phyloP scores from a whole-genome alignment of 176 grass and related monocot genomes.

The Triticum timopheevii region DNA sequence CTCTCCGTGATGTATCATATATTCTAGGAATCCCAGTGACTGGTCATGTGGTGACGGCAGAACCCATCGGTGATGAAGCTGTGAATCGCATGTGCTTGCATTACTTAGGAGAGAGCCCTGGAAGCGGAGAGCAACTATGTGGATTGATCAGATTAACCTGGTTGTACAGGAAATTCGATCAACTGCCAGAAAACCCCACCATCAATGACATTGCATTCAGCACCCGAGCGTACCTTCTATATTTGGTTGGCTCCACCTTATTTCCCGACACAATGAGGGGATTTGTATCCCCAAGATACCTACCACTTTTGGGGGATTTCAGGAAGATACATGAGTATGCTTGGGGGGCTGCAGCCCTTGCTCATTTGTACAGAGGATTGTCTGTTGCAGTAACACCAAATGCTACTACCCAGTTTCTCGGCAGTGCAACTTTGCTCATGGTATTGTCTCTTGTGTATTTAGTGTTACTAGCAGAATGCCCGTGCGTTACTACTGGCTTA shows the following conservation, averaged over 20 bases:
- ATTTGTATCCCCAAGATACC: constrained; percentile 60
- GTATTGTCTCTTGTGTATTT: constrained; percentile 32
- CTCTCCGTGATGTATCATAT: constrained; percentile 55
- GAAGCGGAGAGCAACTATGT: constrained; percentile 53
- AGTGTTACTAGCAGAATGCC: neutral
- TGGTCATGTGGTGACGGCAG: constrained; percentile 47
- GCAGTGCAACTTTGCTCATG: constrained; percentile 65
- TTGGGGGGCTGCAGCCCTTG: constrained; percentile 59
- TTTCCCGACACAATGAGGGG: constrained; percentile 65
- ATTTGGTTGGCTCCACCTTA: constrained; percentile 57
- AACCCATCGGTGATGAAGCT: constrained; percentile 61
- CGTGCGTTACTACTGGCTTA: too few species aligned
- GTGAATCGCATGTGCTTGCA: constrained; percentile 53
- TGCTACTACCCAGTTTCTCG: constrained; percentile 54
- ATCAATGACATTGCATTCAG: constrained; percentile 47
- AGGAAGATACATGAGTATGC: constrained; percentile 56
- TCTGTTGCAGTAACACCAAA: constrained; percentile 65
- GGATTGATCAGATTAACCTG: constrained; percentile 65
- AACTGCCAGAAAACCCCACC: constrained; percentile 53
- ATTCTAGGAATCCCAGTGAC: constrained; percentile 64
- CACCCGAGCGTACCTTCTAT: constrained; percentile 61
- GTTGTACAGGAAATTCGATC: constrained; percentile 55
- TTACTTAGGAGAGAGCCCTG: constrained; percentile 56
- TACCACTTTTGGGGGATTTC: constrained; percentile 52
- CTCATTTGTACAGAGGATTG: constrained; percentile 59